Base-by-base conservation (phyloP, 2,329 filamentous ascomycete genomes). In the Proliferodiscus dingleyae region DNA sequence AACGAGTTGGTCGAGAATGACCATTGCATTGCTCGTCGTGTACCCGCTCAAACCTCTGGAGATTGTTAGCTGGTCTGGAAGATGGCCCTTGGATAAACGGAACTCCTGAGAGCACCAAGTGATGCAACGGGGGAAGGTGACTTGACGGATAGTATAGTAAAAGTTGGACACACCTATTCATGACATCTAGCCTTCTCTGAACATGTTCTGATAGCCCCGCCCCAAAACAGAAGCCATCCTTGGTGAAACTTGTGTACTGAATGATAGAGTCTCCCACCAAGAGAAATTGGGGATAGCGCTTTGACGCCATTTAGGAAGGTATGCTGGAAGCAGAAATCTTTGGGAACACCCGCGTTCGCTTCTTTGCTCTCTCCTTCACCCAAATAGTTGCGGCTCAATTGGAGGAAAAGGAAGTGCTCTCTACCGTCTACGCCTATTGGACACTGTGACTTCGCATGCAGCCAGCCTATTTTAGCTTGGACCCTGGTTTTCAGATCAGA, bases 211-310 rank as follows among this genome's bases (percentile, higher is more conserved):
- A 47, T 3, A 95, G 70, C 13, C 78, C 81, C 18, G 85, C 78
- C 47, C 83, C 80, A 58, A 94, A 87, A 1, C 77, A 87, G 65
- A 90, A 91, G 13, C 85, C 87, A 46, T 78, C 69, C 9, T 75
- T 67, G 39, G 81, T 71, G 28, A 75, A 71, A 52, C 77, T 77
- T 2, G 81, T 77, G 33, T 75, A 71, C 61, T 97, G 82, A 39
- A 91, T 83, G 51, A 97, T 83, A 24, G 88, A 95, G 68, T 97
- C 93, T 44, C 91, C 91, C 51, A 97, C 86, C 19, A 97, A 79
- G 51, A 97, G 72, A 57, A 90, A 73, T 61, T 90, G 87, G 39
- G 84, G 81, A 59, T 85, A 85, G 24, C 36, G 41, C 30, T 55
- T 54, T 19, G 26, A 15, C 6, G 40, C 16, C 46, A 53, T 11